Conservation (phyloP, 2,329 filamentous ascomycete genomes). For the Exutisphaerella laricina region DNA sequence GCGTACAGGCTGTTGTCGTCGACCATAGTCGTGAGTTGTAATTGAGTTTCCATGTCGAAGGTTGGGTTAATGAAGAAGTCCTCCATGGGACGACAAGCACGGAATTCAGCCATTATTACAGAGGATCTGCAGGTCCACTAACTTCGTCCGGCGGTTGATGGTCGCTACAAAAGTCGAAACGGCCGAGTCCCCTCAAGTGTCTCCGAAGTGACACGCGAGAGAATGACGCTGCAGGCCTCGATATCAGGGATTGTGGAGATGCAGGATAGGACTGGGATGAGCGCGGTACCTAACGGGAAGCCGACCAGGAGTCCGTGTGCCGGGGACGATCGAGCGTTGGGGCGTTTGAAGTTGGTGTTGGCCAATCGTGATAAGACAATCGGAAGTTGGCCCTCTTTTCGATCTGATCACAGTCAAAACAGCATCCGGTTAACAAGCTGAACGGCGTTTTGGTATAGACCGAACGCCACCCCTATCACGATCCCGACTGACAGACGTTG, state of each 20-base stretch:
- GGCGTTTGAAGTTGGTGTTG: neutral
- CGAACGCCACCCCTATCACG: neutral
- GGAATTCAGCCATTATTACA: constrained; percentile 12
- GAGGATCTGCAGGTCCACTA: neutral
- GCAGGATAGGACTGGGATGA: constrained; percentile 2
- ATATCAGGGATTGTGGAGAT: constrained; percentile 14
- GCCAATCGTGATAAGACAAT: constrained; percentile 4
- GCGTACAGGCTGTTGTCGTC: constrained; percentile 8
- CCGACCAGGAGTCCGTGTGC: neutral
- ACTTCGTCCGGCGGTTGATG: constrained; percentile 1
- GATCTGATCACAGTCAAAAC: too few species aligned
- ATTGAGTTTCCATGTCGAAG: constrained; percentile 7
- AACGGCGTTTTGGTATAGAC: constrained; percentile 1
- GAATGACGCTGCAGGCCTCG: constrained; percentile 21
- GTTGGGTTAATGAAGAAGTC: constrained; percentile 22
- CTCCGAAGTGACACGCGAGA: constrained; percentile 13
- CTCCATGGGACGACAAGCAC: constrained; percentile 16
- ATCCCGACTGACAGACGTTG: neutral
- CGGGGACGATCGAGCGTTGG: constrained; percentile 4
- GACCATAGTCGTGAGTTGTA: too few species aligned
- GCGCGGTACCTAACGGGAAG: constrained; percentile 1
- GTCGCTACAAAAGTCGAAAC: constrained; percentile 7
- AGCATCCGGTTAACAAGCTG: too few species aligned
- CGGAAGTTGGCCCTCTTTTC: neutral
- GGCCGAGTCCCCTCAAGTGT: constrained; percentile 4